Conservation (phyloP, 1,139 yeast genomes). For the Geotrichum fermentans region DNA sequence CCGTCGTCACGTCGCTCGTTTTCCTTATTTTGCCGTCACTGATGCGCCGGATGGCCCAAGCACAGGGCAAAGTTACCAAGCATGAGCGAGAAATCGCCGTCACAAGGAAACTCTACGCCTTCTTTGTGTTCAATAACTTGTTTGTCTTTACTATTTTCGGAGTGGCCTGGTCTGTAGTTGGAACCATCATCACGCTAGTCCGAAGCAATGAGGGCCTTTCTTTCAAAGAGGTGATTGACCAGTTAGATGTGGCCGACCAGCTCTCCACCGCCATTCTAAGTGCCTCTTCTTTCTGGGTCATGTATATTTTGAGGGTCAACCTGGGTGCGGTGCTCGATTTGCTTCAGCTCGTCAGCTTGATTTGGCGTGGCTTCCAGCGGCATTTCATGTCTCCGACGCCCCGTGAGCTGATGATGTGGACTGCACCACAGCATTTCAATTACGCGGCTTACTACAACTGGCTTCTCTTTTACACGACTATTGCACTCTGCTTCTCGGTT, state of each 20-base stretch:
- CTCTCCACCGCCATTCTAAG: conserved; percentile 38
- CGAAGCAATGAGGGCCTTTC: conserved; percentile 25
- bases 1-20: conserved; percentile 36
- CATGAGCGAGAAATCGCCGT: conserved; percentile 40
- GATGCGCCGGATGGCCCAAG: conserved; percentile 38
- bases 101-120: conserved; percentile 37
- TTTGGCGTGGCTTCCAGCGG: conserved; percentile 32
- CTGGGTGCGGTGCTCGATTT: conserved; percentile 36
- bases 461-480: conserved; percentile 38
- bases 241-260: conserved; percentile 33
- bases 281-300: conserved; percentile 43
- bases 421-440: conserved; percentile 39
- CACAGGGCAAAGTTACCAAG: conserved; percentile 41
- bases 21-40: conserved; percentile 38
- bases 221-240: conserved; percentile 26
- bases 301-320: conserved; percentile 38
- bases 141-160: conserved; percentile 40
- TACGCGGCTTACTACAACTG: conserved; percentile 38
- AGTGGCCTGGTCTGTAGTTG: conserved; percentile 39
- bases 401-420: conserved; percentile 36
- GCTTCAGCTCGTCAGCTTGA: conserved; percentile 34
- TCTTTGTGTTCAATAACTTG: conserved; percentile 40
- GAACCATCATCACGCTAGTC: conserved; percentile 33
- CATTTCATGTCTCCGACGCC: conserved; percentile 38
- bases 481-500: conserved; percentile 40